phyloP scores from a whole-genome alignment of 2,329 filamentous ascomycete genomes.

The Triangularia setosa region DNA sequence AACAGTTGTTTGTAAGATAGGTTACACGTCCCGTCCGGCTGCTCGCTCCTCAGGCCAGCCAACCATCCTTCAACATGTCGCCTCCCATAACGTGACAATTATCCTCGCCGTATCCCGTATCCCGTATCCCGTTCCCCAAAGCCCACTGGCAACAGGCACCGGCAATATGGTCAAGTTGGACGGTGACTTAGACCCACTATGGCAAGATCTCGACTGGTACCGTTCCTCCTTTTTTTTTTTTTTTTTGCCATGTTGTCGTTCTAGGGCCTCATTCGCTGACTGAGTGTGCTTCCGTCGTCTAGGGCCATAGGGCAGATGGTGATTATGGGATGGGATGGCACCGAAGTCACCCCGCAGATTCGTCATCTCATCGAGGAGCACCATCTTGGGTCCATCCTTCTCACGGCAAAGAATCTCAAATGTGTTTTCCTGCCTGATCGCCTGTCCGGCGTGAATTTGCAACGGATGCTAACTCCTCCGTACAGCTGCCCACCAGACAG shows the following conservation, averaged over 20 bases:
- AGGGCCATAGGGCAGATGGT: constrained; percentile 73
- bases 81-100: constrained; percentile 16
- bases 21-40: background rate
- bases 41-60: background rate
- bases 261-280: constrained; percentile 2
- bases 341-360: constrained; percentile 78
- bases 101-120: background rate
- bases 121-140: constrained; percentile 8
- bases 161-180: constrained; percentile 39
- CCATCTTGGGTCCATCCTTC: constrained; percentile 81
- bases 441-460: background rate
- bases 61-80: constrained; percentile 14
- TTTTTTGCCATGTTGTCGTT: background rate
- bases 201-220: constrained; percentile 74
- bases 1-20: background rate
- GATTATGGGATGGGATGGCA: constrained; percentile 84
- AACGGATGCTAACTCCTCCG: constrained; percentile 15
- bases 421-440: constrained; percentile 51
- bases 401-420: constrained; percentile 82
- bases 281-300: constrained; percentile 6
- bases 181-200: constrained; percentile 57
- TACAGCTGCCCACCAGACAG: constrained; percentile 84
- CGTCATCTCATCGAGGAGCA: constrained; percentile 75
- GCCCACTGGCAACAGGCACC: background rate
- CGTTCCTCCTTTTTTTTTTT: background rate